A percentile compares a stretch with the other conserved stretches of the same genome.
Conservation (phyloP, 306 rosid genomes). For the Corylus avellana region DNA sequence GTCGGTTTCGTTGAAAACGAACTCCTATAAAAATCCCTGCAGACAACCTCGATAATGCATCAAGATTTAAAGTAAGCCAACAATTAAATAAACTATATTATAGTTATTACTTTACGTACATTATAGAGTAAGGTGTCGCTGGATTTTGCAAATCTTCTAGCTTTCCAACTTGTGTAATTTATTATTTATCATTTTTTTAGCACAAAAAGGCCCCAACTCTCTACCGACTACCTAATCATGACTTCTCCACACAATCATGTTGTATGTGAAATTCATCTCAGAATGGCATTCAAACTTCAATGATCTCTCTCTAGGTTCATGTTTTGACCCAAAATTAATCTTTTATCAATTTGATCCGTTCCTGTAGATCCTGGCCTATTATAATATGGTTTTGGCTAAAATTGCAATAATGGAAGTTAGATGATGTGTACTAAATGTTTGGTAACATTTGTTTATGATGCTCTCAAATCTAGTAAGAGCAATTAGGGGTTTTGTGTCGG, state of each 20-base stretch:
- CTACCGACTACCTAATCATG: neutral
- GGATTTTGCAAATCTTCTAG: constrained; percentile 29
- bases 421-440: too few relatives aligned
- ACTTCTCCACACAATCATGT: neutral
- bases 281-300: too few relatives aligned
- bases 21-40: constrained; percentile 38
- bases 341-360: neutral
- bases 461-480: too few relatives aligned
- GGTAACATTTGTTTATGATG: too few relatives aligned
- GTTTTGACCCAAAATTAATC: neutral
- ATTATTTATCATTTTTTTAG: constrained; percentile 7
- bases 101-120: neutral
- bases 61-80: neutral
- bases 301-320: neutral
- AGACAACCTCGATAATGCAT: constrained; percentile 32
- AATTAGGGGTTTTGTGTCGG: too few relatives aligned
- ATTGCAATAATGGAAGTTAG: neutral
- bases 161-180: constrained; percentile 6
- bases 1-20: constrained; percentile 39
- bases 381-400: neutral
- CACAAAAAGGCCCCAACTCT: neutral
- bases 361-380: neutral
- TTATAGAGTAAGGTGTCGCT: constrained; percentile 9
- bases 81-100: neutral
- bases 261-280: neutral